phyloP scores from a whole-genome alignment of 108 stramenopile species.

The Bacterosira constricta region DNA sequence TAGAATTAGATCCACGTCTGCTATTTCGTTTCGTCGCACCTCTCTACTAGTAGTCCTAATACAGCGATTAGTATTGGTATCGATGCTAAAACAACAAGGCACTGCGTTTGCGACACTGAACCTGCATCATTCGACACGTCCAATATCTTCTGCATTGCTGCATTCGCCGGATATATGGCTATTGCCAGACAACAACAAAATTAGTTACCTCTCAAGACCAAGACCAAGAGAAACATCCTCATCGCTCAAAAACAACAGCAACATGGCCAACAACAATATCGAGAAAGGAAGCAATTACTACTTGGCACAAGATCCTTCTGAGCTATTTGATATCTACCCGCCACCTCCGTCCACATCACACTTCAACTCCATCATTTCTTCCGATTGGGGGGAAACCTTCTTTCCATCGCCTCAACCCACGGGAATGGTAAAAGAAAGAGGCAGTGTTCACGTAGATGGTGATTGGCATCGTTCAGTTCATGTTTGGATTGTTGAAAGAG shows the following conservation, averaged over 20 bases:
- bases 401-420: conserved; percentile 40
- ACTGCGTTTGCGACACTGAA: not conserved
- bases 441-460: conserved; percentile 35
- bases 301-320: conserved; percentile 31
- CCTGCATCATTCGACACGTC: not conserved
- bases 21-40: not conserved
- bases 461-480: conserved; percentile 53
- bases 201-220: too few relatives aligned
- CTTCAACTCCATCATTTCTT: conserved; percentile 26
- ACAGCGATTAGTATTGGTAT: not conserved
- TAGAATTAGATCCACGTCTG: not conserved
- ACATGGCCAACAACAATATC: not conserved
- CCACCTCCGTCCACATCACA: conserved; percentile 23
- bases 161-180: too few relatives aligned
- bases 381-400: conserved; percentile 36
- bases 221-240: too few relatives aligned
- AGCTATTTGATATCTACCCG: conserved; percentile 46
- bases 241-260: not conserved
- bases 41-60: too few relatives aligned
- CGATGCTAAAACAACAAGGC: not conserved
- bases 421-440: conserved; percentile 34
- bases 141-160: too few relatives aligned
- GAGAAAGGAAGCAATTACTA: conserved; percentile 25
- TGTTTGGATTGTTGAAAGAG: conserved; percentile 36
- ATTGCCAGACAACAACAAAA: too few relatives aligned